phyloP scores from a whole-genome alignment of 2,329 filamentous ascomycete genomes.

The Colletotrichum viniferum region DNA sequence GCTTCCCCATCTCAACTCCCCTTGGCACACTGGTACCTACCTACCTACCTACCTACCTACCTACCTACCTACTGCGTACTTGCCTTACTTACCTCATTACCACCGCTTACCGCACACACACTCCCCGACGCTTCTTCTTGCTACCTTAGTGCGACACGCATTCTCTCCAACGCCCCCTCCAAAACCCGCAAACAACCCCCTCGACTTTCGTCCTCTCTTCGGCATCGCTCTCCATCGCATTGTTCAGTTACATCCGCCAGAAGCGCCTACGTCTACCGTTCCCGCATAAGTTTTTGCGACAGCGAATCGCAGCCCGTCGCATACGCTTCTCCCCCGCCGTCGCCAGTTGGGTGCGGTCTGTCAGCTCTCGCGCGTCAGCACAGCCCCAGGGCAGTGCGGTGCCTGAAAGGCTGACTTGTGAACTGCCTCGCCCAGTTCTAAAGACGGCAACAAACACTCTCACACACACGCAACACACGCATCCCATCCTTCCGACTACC shows the following conservation, averaged over 20 bases:
- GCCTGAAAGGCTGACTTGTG: constrained; percentile 48
- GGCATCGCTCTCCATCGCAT: neutral
- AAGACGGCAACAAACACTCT: constrained; percentile 34
- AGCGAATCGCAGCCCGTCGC: constrained; percentile 15
- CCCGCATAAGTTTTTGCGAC: constrained; percentile 5
- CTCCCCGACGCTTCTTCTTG: neutral
- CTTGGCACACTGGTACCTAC: neutral
- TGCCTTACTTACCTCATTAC: neutral
- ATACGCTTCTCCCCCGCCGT: constrained; percentile 4
- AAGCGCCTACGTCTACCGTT: neutral
- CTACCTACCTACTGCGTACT: neutral
- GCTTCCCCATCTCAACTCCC: constrained; percentile 19
- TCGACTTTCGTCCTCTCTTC: neutral
- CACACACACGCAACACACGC: neutral
- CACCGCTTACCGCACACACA: neutral
- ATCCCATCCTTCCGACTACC: constrained; percentile 21
- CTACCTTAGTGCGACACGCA: neutral
- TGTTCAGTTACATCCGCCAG: neutral
- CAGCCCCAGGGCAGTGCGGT: constrained; percentile 46
- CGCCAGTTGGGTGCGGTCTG: constrained; percentile 25
- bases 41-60: neutral
- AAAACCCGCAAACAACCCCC: neutral
- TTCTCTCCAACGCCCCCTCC: constrained; percentile 5
- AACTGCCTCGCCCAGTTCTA: constrained; percentile 48
- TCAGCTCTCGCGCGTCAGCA: constrained; percentile 38